Conservation (phyloP, 805 yeast species). For the Barnettozyma vustinii region DNA sequence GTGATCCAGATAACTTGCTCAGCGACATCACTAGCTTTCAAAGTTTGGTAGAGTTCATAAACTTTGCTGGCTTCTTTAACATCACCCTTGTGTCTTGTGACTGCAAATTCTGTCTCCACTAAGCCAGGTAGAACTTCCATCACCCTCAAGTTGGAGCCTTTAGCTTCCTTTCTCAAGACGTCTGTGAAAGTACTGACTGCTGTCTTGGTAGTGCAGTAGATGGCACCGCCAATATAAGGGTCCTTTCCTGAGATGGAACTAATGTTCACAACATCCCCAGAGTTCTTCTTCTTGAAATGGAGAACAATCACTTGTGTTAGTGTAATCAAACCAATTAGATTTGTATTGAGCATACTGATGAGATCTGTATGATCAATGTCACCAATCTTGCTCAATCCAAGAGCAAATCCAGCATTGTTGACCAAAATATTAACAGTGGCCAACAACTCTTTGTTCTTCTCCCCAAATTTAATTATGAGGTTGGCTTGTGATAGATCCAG, state of each 20-base stretch:
- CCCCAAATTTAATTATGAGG: conserved; percentile 45
- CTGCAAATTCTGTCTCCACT: conserved; percentile 57
- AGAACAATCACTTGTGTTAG: conserved; percentile 69
- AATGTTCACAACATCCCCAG: conserved; percentile 64
- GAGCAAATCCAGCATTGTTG: conserved; percentile 73
- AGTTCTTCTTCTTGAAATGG: conserved; percentile 61
- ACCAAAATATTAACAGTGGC: conserved; percentile 56
- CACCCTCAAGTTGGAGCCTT: conserved; percentile 56
- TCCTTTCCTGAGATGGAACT: conserved; percentile 77
- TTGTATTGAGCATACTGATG: conserved; percentile 73
- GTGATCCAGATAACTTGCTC: conserved; percentile 50
- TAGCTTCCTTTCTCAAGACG: conserved; percentile 63
- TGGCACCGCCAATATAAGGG: conserved; percentile 56
- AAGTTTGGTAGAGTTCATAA: conserved; percentile 46
- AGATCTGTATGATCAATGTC: conserved; percentile 56
- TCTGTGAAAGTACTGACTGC: conserved; percentile 69
- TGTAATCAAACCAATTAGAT: conserved; percentile 77
- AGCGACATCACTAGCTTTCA: conserved; percentile 50
- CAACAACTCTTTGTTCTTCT: conserved; percentile 43
- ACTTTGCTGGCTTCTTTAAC: conserved; percentile 43
- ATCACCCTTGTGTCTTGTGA: conserved; percentile 52
- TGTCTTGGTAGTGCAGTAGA: conserved; percentile 70
- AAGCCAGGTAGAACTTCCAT: conserved; percentile 58
- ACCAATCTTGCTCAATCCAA: conserved; percentile 77
- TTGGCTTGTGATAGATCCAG: conserved; percentile 52